Base-by-base conservation (phyloP, 1,139 yeast genomes). In the Taiozyma onychis region DNA sequence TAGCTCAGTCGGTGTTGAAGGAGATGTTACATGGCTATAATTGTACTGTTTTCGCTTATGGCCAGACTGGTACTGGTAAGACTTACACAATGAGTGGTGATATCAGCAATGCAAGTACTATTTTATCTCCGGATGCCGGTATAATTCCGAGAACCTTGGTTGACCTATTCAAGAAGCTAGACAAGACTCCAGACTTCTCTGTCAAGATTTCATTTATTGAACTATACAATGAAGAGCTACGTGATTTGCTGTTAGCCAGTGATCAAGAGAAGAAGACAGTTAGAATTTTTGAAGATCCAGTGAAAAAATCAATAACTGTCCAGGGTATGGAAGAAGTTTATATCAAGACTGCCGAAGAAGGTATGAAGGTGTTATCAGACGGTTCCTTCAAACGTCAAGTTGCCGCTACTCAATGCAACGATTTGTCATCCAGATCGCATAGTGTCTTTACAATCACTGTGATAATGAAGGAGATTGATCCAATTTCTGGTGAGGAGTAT, bases 51-150 rank as follows among this genome's bases (percentile, higher is more conserved):
- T 76, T 88, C 60, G 95, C 96, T 0, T 88, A 88, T 65, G 96
- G 96, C 10, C 96, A 88, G 67, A 88, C 96, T 0, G 96, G 96
- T 10, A 85, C 95, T 0, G 96, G 96, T 3, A 88, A 88, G 61
- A 88, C 97, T 0, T 80, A 84, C 61, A 88, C 96, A 3, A 88
- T 89, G 96, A 80, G 89, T 60, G 96, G 96, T 27, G 83, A 81
- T 57, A 71, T 75, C 34, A 54, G 55, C 16, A 55, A 58, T 24
- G 44, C 57, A 24, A 63, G 63, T 14, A 57, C 58, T 1, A 56
- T 51, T 39, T 43, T 64, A 24, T 60, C 66, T 8, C 68, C 71
- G 27, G 74, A 74, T 50, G 82, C 88, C 0, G 95, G 95, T 7
- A 77, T 86, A 9, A 83, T 85, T 43, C 95, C 95, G 9, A 70